Conservation (phyloP, 768 basidiomycete species). For the Tephrocybe rancida region DNA sequence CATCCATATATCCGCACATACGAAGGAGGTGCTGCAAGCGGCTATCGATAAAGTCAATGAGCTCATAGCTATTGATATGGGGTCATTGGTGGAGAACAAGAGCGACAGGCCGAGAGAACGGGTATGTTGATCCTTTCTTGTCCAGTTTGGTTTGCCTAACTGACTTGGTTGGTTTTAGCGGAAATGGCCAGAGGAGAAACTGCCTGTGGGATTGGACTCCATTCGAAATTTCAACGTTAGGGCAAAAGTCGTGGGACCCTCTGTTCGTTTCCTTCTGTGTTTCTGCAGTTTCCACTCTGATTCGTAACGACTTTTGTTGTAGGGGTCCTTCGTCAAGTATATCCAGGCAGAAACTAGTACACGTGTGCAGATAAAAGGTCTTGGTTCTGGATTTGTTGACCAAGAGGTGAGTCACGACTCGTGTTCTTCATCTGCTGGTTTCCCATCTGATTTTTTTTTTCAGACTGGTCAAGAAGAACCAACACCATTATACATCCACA, state of each 20-base stretch:
- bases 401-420: slow-evolving; percentile 77
- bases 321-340: slow-evolving; percentile 98
- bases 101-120: slow-evolving; percentile 68
- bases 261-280: slow-evolving; percentile 47
- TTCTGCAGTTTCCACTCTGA: neutral
- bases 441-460: neutral
- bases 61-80: slow-evolving; percentile 72
- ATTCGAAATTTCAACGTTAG: slow-evolving; percentile 97
- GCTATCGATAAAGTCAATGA: slow-evolving; percentile 78
- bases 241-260: slow-evolving; percentile 96
- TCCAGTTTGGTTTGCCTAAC: neutral
- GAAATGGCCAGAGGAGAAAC: slow-evolving; percentile 98
- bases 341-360: slow-evolving; percentile 97
- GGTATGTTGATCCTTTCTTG: slow-evolving; percentile 36
- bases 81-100: slow-evolving; percentile 81
- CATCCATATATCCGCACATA: slow-evolving; percentile 85
- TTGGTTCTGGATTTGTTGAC: slow-evolving; percentile 94
- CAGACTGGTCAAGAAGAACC: slow-evolving; percentile 47
- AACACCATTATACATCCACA: slow-evolving; percentile 93
- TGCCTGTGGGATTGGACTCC: slow-evolving; percentile 85
- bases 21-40: slow-evolving; percentile 63
- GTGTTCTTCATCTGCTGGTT: neutral
- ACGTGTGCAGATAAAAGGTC: slow-evolving; percentile 95
- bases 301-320: neutral
- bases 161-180: slow-evolving; percentile 44